Base-by-base conservation (phyloP, 2,329 filamentous ascomycete genomes). In the Monosporascus sp. region DNA sequence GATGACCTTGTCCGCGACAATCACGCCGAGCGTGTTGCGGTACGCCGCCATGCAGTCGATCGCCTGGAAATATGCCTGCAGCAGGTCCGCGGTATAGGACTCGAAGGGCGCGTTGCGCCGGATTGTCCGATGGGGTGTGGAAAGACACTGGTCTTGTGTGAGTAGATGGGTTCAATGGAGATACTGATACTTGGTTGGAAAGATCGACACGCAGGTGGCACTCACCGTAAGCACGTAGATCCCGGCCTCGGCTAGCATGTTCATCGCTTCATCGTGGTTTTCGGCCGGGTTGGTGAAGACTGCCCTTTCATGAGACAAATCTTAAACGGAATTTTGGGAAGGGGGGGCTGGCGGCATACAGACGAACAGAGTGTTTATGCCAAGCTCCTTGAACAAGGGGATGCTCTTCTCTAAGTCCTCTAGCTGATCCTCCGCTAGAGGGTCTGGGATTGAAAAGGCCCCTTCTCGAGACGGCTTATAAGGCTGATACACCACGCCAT, bases 141-240 rank as follows among this genome's bases (percentile, higher is more conserved):
- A 4, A 26, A 26, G 24, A 26, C 5, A 26, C 24, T 26, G 24
- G 24, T 26, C 5, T 26, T 26, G 24, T 26, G 24, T 26, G 6
- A 6, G 9, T 8, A 41, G 17, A 3, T 6, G 11, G 22, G 24
- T 7, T 26, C 24, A 26, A 6, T 3, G 24, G 24, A 26, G 24
- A 26, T 26, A 26, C 5, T 26, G 5, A 26, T 26, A 26, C 4
- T 26, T 3, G 24, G 24, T 26, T 26, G 24, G 24, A 26, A 26
- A 26, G 3, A 26, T 26, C 24, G 24, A 26, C 5, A 8, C 7
- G 41, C 48, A 22, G n/a, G 17, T 3, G 14, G 7, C 31, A 58
- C 63, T 52, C 52, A 68, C 64, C 5, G 54, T 51, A 14, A 68
- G 56, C 5, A 67, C 64, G 31, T 66, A 63, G 50, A 67, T 66